A percentile compares a stretch with the other conserved stretches of the same genome.
These are phyloP conservation scores for Clonostachys chloroleuca DNA, from an alignment of 2,329 filamentous ascomycete species.

Conservation along the genomic window DNA sequence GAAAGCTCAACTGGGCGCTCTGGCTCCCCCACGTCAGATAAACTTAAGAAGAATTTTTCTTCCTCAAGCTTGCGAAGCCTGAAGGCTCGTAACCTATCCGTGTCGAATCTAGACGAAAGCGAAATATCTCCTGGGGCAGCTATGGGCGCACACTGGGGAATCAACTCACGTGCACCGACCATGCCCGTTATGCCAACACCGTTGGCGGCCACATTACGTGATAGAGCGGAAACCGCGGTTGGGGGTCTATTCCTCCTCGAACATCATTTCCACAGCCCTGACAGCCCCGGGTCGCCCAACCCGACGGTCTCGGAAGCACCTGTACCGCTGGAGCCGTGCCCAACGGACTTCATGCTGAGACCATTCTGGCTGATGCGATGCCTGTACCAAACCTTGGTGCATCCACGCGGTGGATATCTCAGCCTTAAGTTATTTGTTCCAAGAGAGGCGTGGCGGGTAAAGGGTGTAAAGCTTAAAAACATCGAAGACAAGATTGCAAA, in stretches of 20 bases:
- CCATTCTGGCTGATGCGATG: constrained; percentile 98
- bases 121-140: constrained; percentile 73
- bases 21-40: constrained; percentile 46
- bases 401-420: constrained; percentile 87
- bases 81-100: constrained; percentile 69
- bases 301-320: constrained; percentile 61
- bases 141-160: constrained; percentile 59
- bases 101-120: constrained; percentile 52
- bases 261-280: constrained; percentile 69
- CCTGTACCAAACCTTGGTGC: constrained; percentile 85
- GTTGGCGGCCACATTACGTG: constrained; percentile 56
- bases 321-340: constrained; percentile 83
- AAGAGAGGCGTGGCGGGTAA: constrained; percentile 88
- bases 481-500: constrained; percentile 91
- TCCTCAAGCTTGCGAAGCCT: constrained; percentile 67
- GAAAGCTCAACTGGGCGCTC: constrained; percentile 34
- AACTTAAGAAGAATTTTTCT: constrained; percentile 62
- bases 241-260: constrained; percentile 81
- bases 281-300: constrained; percentile 61
- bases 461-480: constrained; percentile 86
- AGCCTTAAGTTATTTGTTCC: constrained; percentile 91
- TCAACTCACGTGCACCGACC: constrained; percentile 38
- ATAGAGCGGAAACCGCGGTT: constrained; percentile 50
- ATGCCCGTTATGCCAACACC: constrained; percentile 66
- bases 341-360: constrained; percentile 80